These are phyloP conservation scores for Didymellaceae sp. DNA, from an alignment of 2,329 filamentous ascomycete genomes.

Conservation along the genomic window DNA sequence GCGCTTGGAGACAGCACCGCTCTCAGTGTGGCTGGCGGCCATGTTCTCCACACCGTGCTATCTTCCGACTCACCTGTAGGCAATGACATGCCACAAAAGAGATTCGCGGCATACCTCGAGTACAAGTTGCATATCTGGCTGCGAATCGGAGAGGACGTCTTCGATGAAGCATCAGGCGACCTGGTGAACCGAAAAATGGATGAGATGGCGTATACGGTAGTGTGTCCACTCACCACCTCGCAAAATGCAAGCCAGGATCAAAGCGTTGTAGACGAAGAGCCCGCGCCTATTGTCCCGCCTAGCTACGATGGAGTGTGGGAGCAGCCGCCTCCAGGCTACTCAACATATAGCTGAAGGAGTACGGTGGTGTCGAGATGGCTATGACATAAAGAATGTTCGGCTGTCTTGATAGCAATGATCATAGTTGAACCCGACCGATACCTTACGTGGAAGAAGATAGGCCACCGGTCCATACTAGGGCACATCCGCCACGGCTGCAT, in stretches of 20 bases:
- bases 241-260: neutral
- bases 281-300: constrained; percentile 1
- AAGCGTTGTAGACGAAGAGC: neutral
- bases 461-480: neutral
- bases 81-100: neutral
- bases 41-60: constrained; percentile 9
- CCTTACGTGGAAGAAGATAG: neutral
- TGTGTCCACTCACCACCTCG: constrained; percentile 4
- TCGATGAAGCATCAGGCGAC: constrained; percentile 15
- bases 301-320: constrained; percentile 14
- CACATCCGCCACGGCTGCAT: neutral
- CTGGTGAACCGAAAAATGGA: constrained; percentile 19
- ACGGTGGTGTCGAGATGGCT: neutral
- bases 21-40: constrained; percentile 9
- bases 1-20: constrained; percentile 6
- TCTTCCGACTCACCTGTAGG: neutral
- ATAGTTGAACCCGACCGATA: constrained; percentile 1
- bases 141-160: constrained; percentile 16
- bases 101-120: constrained; percentile 14
- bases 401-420: neutral
- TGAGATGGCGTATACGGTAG: constrained; percentile 17
- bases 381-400: neutral
- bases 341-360: neutral
- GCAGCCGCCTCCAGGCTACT: neutral
- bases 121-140: constrained; percentile 18